phyloP scores from a whole-genome alignment of 202 grass and related monocot species.

The Zizania palustris region DNA sequence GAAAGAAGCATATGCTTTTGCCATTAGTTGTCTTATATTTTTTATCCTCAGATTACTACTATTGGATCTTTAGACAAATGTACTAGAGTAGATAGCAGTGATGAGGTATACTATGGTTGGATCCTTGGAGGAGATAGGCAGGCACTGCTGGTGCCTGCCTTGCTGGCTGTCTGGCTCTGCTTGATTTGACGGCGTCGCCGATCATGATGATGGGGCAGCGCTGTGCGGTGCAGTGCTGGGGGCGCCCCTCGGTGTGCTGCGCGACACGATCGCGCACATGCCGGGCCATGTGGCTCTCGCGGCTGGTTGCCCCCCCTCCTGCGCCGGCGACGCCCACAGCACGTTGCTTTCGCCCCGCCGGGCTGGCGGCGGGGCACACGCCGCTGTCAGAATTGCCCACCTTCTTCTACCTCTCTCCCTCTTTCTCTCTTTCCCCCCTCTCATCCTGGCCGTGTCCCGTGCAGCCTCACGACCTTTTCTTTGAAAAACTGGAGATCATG shows the following conservation, averaged over 20 bases:
- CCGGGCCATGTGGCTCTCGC: background rate
- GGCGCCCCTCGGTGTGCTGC: background rate
- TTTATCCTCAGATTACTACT: no score
- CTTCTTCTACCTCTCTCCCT: background rate
- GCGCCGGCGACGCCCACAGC: constrained; percentile 20
- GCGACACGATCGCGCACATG: constrained; percentile 33
- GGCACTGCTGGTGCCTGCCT: background rate
- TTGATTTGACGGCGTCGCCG: constrained; percentile 4
- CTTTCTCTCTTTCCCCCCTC: background rate
- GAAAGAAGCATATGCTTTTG: no score
- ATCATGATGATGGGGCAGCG: background rate
- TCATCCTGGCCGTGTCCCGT: background rate
- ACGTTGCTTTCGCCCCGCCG: constrained; percentile 9
- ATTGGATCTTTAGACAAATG: no score
- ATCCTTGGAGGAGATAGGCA: background rate
- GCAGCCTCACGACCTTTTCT: no score
- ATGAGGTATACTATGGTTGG: background rate
- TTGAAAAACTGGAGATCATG: no score
- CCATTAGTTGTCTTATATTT: no score
- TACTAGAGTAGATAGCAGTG: background rate
- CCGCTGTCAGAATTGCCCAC: constrained; percentile 4
- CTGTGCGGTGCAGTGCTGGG: background rate
- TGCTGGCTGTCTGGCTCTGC: background rate
- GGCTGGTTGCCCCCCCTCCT: background rate
- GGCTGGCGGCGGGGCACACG: constrained; percentile 7